phyloP scores from a whole-genome alignment of 805 yeast species.

The Saturnispora bothae region DNA sequence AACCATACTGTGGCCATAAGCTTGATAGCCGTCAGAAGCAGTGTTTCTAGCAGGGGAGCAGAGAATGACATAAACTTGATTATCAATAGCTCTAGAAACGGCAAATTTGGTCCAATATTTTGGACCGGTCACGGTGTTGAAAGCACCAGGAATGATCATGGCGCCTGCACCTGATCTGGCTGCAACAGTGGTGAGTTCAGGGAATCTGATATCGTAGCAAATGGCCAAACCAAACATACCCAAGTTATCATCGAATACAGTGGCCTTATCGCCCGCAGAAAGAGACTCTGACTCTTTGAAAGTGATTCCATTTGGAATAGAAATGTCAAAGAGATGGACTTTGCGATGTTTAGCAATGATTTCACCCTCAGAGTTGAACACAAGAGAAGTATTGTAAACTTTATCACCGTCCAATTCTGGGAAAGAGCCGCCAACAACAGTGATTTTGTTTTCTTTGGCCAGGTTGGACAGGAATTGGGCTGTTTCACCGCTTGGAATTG shows the following conservation, averaged over 20 bases:
- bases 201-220: constrained; percentile 74
- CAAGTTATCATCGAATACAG: constrained; percentile 58
- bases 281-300: constrained; percentile 74
- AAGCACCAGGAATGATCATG: constrained; percentile 77
- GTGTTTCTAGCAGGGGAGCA: constrained; percentile 83
- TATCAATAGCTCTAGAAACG: constrained; percentile 64
- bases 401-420: constrained; percentile 65
- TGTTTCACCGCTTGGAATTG: constrained; percentile 66
- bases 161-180: constrained; percentile 61
- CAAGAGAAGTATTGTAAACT: constrained; percentile 60
- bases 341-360: constrained; percentile 84
- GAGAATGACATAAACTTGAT: constrained; percentile 58
- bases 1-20: constrained; percentile 58
- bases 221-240: constrained; percentile 76
- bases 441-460: constrained; percentile 56
- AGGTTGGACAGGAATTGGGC: constrained; percentile 50
- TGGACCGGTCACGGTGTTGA: constrained; percentile 78
- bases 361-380: constrained; percentile 63
- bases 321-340: constrained; percentile 85
- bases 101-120: constrained; percentile 74
- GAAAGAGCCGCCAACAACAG: constrained; percentile 81
- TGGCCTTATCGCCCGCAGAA: constrained; percentile 72
- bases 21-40: constrained; percentile 42
- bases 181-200: constrained; percentile 65
- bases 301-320: constrained; percentile 82